Base-by-base conservation (phyloP, 179 eudicot genomes). In the Heliamphora pulchella region DNA sequence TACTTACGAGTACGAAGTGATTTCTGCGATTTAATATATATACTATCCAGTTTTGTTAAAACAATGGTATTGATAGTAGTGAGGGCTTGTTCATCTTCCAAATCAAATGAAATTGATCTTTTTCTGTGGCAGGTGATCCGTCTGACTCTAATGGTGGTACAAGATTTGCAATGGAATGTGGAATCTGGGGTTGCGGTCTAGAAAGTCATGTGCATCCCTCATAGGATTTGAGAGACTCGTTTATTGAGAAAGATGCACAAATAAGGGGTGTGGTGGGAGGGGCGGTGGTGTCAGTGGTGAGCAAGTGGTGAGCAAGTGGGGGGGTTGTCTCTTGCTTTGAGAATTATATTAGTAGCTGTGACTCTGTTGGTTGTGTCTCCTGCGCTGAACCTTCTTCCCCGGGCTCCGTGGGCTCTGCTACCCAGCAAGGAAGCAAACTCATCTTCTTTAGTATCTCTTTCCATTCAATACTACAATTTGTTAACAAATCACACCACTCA, bases 351-450 rank as follows among this genome's bases (percentile, higher is more conserved):
- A 50, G 81, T 79, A 79, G 77, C 61, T 75, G 85, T 84, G 87
- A 78, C 68, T 59, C 66, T 75, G 87, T 81, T 84, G 74, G 81
- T 58, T 79, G 63, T 84, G 81, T 84, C 76, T 81, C 84, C 82
- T 78, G 55, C 57, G 22, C 76, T 61, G 78, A 79, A 63, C 78
- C 43, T 47, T 70, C 71, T 18, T 77, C 76, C 78, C 90, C 92
- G 90, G 61, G 75, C 80, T 86, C 68, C 66, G 76, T 87, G 94
- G 90, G 89, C 80, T 85, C 81, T 91, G 94, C 86, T 76, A 77
- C 87, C 79, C 13, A 81, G 81, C 79, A 81, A 78, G 92, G 92
- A 79, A 88, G 85, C 91, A 86, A 72, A 76, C 83, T 76, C 70
- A 72, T 62, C 67, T 82, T 74, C 76, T 82, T 77, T 61, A 3